These are phyloP conservation scores for Musa balbisiana DNA, from an alignment of 202 grass and related monocot species.

Conservation along the genomic window DNA sequence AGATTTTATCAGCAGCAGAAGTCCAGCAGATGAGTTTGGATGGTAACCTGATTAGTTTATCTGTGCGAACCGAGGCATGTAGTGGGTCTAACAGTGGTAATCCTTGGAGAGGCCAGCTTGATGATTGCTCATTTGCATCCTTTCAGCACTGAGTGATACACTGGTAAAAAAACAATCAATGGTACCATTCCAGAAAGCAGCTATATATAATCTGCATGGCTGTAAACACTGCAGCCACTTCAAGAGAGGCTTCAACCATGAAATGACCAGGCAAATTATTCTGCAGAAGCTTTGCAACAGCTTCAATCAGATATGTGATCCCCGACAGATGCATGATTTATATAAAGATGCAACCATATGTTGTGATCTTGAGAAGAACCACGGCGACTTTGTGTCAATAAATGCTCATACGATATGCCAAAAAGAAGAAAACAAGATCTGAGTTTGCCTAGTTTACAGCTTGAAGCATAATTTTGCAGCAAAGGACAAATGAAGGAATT, in stretches of 20 bases:
- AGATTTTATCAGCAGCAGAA: slow-evolving; percentile 82
- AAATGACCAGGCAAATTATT: not conserved
- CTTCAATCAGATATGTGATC: not conserved
- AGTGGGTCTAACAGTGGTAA: slow-evolving; percentile 79
- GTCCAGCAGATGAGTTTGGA: slow-evolving; percentile 99
- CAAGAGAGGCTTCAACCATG: not conserved
- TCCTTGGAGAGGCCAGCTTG: slow-evolving; percentile 50
- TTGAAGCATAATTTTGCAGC: no score
- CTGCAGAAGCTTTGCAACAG: not conserved
- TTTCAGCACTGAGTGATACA: not conserved
- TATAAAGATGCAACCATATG: not conserved
- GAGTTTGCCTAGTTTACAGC: no score
- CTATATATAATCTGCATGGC: not conserved
- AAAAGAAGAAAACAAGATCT: no score
- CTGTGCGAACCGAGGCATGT: slow-evolving; percentile 66
- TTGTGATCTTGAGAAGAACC: not conserved
- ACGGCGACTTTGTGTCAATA: not conserved
- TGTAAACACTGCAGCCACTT: not conserved
- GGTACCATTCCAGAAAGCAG: no score
- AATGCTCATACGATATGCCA: no score
- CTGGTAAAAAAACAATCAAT: not conserved
- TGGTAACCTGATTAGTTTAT: slow-evolving; percentile 65
- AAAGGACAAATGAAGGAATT: no score
- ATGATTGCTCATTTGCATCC: slow-evolving; percentile 41
- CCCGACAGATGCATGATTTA: no score